Evolutionary conservation across 2,329 filamentous ascomycete species (phyloP), one percentile per base, ranked within the genome.

Genomic region (Neofusicoccum laricinum): DNA sequence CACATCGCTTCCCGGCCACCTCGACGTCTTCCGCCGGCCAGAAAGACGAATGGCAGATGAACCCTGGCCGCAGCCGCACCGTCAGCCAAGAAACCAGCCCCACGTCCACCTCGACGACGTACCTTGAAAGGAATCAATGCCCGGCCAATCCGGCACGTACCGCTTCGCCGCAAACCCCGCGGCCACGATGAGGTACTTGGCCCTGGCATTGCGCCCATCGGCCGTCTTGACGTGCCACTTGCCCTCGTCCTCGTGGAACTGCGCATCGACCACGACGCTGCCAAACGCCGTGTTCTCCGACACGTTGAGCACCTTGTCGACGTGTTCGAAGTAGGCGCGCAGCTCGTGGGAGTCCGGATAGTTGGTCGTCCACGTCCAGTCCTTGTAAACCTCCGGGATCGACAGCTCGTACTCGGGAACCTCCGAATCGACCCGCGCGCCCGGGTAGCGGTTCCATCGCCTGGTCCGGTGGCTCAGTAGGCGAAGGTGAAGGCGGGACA

Each of bases 41-140:
- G 72, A 84, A 84, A 1, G 84, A 86, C 0, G 85, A 84, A 71
- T 88, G 86, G 68, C 86, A 81, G 11, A 88, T 63, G 17, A 63
- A 63, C 19, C 53, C 53, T 34, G 10, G 10, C 17, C 32, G 10
- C 2, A 45, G 6, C 36, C n/a, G 8, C 36, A 30, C 14, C 46
- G 10, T 25, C 48, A 36, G 12, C 48, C n/a, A 36, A 19, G n/a
- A 11, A 41, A n/a, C 15, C 4, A 41, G 2, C 41, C 15, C 41
- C 25, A 30, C 25, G 25, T 30, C 25, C 25, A 3, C 25, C 25
- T 30, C 25, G 7, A 30, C 25, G 25, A 80, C 17, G 80, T 73
- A 32, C 88, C 88, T 63, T 85, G 80, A 78, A 88, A 90, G 21
- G 78, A 81, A 21, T 85, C 80, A 66, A 88, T 80, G 12, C 86